phyloP scores from a whole-genome alignment of 805 yeast genomes.

The Schwanniomyces pseudopolymorphus region DNA sequence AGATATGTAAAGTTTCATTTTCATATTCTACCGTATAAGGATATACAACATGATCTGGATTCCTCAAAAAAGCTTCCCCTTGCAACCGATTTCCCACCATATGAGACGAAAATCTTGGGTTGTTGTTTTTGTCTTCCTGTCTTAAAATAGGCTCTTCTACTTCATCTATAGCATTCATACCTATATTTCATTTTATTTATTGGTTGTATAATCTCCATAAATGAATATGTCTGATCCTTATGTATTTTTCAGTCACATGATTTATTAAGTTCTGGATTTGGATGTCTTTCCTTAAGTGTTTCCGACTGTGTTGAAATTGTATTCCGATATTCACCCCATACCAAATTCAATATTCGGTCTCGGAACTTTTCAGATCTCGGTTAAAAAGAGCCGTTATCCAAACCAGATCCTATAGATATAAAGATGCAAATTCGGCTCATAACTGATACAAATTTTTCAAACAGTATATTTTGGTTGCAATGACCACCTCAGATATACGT shows the following conservation, averaged over 20 bases:
- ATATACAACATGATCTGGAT: neutral
- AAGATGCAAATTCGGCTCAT: too few relatives aligned
- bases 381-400: neutral
- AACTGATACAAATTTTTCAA: too few relatives aligned
- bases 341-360: neutral
- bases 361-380: neutral
- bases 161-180: neutral
- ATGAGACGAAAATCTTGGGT: neutral
- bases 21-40: conserved; percentile 20
- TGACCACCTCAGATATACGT: neutral
- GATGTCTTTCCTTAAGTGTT: neutral
- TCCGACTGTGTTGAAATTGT: too few relatives aligned
- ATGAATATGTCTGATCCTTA: neutral
- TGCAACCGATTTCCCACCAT: neutral
- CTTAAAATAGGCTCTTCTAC: neutral
- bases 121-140: neutral
- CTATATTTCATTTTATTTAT: neutral
- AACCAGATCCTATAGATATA: too few relatives aligned
- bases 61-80: neutral
- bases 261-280: neutral
- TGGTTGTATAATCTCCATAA: too few relatives aligned
- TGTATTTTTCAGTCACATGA: neutral
- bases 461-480: neutral
- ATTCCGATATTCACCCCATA: neutral
- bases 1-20: conserved; percentile 29